These are phyloP conservation scores for Schizothecium vesticola DNA, from an alignment of 495 filamentous ascomycete genomes.

Conservation along the genomic window DNA sequence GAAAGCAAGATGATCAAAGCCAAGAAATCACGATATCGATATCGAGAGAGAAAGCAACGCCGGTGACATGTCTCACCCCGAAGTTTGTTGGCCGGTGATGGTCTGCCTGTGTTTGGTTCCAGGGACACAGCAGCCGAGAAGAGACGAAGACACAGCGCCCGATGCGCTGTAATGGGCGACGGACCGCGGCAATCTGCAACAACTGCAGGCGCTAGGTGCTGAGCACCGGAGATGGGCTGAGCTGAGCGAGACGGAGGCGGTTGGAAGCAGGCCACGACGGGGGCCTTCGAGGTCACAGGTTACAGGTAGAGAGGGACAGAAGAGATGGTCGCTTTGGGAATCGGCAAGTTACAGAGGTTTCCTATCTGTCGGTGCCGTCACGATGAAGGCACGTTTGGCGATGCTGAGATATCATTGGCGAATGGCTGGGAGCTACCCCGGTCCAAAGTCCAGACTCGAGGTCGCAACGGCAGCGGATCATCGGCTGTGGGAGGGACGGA, in stretches of 20 bases:
- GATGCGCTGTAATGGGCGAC: neutral
- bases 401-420: constrained; percentile 24
- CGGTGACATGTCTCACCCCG: neutral
- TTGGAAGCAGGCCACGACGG: too few relatives aligned
- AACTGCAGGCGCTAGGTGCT: neutral
- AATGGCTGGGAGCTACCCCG: constrained; percentile 11
- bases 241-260: neutral
- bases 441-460: neutral
- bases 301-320: neutral
- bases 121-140: neutral
- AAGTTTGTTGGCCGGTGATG: neutral
- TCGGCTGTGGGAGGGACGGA: neutral
- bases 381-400: constrained; percentile 23
- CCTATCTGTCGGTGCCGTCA: constrained; percentile 9
- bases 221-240: neutral
- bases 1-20: neutral
- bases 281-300: neutral
- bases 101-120: neutral
- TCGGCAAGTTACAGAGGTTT: neutral
- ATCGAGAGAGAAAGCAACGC: neutral
- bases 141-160: neutral
- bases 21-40: constrained; percentile 1
- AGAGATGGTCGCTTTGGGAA: neutral
- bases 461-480: neutral
- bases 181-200: neutral